phyloP scores from a whole-genome alignment of 345 rosid genomes.

The Populus alba region DNA sequence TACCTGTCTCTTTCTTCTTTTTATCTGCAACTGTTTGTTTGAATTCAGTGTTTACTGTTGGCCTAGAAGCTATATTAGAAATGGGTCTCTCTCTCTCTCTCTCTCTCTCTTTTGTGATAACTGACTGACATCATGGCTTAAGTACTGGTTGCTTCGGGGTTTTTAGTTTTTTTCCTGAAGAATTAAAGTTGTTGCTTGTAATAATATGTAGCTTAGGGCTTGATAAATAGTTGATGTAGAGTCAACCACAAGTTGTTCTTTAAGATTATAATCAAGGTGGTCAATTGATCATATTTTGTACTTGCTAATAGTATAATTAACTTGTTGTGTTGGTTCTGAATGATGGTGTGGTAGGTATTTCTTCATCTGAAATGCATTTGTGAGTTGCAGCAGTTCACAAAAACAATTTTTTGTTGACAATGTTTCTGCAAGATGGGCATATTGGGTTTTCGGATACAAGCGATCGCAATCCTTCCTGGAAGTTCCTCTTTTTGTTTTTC shows the following conservation, averaged over 20 bases:
- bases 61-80: slow-evolving; percentile 21
- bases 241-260: slow-evolving; percentile 10
- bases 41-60: slow-evolving; percentile 4
- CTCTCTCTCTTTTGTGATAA: slow-evolving; percentile 2
- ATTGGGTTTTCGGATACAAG: slow-evolving; percentile 44
- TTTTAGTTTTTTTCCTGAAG: slow-evolving; percentile 1
- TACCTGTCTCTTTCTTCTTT: slow-evolving; percentile 1
- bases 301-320: background rate
- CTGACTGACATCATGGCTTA: slow-evolving; percentile 2
- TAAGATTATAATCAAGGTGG: background rate
- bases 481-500: slow-evolving; percentile 58
- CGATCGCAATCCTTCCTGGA: slow-evolving; percentile 52
- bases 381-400: slow-evolving; percentile 58
- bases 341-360: slow-evolving; percentile 29
- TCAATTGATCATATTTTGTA: background rate
- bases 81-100: slow-evolving; percentile 20
- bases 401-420: slow-evolving; percentile 54
- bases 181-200: background rate
- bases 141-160: background rate
- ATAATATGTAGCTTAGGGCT: slow-evolving; percentile 3
- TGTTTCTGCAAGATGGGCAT: slow-evolving; percentile 68
- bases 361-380: slow-evolving; percentile 64
- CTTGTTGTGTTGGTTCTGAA: slow-evolving; percentile 5
- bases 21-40: background rate
- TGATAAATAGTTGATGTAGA: background rate